Conservation (phyloP, 108 stramenopile species). For the Parmales sp. region DNA sequence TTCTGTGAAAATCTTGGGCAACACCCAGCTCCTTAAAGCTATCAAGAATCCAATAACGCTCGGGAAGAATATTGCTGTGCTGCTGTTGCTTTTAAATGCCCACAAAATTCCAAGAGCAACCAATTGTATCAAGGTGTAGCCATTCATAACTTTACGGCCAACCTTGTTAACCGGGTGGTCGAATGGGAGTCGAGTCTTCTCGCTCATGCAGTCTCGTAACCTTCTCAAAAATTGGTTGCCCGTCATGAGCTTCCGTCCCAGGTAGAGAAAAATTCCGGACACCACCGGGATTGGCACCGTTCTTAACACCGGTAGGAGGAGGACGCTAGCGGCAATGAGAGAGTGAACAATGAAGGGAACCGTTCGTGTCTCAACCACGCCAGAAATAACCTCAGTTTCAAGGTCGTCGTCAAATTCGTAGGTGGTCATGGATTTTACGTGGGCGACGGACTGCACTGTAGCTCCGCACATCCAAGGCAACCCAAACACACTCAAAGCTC, state of each 20-base stretch:
- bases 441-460: conserved; percentile 85
- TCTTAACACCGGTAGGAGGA: conserved; percentile 61
- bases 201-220: conserved; percentile 54
- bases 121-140: conserved; percentile 55
- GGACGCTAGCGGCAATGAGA: conserved; percentile 63
- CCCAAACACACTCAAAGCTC: conserved; percentile 46
- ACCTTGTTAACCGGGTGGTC: conserved; percentile 59
- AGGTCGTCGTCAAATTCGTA: conserved; percentile 43
- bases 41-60: conserved; percentile 82
- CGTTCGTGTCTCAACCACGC: conserved; percentile 75
- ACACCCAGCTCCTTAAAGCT: conserved; percentile 54
- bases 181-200: conserved; percentile 41
- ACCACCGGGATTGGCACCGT: conserved; percentile 85
- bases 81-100: conserved; percentile 73
- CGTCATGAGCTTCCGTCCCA: conserved; percentile 74
- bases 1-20: conserved; percentile 70
- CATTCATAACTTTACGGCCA: conserved; percentile 56
- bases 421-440: conserved; percentile 33
- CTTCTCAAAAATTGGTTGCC: conserved; percentile 67
- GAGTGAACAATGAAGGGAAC: conserved; percentile 84
- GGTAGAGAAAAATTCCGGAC: conserved; percentile 83
- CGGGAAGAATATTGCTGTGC: conserved; percentile 91
- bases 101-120: conserved; percentile 68
- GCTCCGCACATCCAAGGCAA: conserved; percentile 98
- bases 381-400: conserved; percentile 53